Conservation (phyloP, 305 asterid genomes). For the Coffea humblotiana region DNA sequence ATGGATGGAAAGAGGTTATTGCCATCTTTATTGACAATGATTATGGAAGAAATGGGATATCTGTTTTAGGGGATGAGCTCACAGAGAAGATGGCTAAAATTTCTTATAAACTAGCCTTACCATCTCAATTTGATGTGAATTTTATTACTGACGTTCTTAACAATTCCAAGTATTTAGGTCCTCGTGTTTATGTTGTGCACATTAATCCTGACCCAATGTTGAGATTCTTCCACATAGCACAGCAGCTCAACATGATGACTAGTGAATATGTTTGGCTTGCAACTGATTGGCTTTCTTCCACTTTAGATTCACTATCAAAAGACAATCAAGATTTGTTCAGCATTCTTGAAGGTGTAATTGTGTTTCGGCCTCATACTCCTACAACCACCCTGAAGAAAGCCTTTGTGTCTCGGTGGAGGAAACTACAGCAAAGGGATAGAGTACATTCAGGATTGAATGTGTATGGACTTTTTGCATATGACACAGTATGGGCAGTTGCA, state of each 20-base stretch:
- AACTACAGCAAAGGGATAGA: constrained; percentile 10
- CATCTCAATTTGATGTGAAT: constrained; percentile 38
- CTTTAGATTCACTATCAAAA: constrained; percentile 38
- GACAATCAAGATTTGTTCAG: constrained; percentile 13
- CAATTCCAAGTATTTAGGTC: constrained; percentile 47
- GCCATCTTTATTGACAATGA: constrained; percentile 72
- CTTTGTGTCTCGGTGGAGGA: constrained; percentile 42
- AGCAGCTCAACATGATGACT: constrained; percentile 63
- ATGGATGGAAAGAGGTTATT: constrained; percentile 68
- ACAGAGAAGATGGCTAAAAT: constrained; percentile 53
- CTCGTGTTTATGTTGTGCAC: constrained; percentile 82
- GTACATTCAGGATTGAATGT: constrained; percentile 29
- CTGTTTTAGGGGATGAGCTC: constrained; percentile 60
- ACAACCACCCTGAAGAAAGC: constrained; percentile 19
- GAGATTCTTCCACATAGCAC: constrained; percentile 48
- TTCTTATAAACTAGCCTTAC: constrained; percentile 61
- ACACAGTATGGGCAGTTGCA: constrained; percentile 55
- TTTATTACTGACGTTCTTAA: constrained; percentile 47
- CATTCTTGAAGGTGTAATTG: constrained; percentile 47
- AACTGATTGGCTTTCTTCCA: constrained; percentile 57
- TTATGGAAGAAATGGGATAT: constrained; percentile 75
- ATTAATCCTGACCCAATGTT: constrained; percentile 69
- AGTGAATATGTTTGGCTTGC: constrained; percentile 74
- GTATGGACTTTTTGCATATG: constrained; percentile 55
- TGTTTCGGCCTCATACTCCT: constrained; percentile 48